These are phyloP conservation scores for Speleostelium caveatum DNA, from an alignment of 78 protist species.

Conservation along the genomic window DNA sequence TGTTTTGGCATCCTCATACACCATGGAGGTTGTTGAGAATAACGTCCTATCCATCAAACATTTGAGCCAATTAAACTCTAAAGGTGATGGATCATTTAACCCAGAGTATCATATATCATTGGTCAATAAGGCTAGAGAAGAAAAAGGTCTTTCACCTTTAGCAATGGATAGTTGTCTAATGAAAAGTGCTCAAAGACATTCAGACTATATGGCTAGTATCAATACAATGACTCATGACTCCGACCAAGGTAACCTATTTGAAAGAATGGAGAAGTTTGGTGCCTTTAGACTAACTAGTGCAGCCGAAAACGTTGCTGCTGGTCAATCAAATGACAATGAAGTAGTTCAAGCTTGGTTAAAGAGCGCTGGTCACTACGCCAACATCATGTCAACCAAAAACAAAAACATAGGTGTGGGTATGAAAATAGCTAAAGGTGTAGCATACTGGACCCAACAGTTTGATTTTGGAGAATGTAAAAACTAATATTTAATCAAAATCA, in stretches of 20 bases:
- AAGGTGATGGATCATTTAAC: too few species aligned
- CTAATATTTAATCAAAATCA: too few species aligned
- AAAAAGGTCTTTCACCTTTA: neutral
- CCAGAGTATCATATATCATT: neutral
- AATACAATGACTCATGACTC: slow-evolving; percentile 5
- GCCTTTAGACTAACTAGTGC: too few species aligned
- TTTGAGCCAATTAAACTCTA: too few species aligned
- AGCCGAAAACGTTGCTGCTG: slow-evolving; percentile 9
- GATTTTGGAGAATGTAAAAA: neutral
- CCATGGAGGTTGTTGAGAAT: too few species aligned
- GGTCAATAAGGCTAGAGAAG: neutral
- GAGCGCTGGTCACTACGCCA: slow-evolving; percentile 10
- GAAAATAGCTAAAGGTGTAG: too few species aligned
- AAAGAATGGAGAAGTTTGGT: neutral
- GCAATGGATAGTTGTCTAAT: neutral
- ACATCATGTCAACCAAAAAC: too few species aligned
- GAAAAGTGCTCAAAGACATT: slow-evolving; percentile 1
- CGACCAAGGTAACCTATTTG: neutral
- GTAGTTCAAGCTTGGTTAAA: slow-evolving; percentile 7
- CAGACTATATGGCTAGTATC: neutral
- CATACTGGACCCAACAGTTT: slow-evolving; percentile 29
- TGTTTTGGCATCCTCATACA: too few species aligned
- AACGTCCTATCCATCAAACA: too few species aligned
- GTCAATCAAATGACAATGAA: neutral
- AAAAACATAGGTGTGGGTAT: too few species aligned